Percentiles rank a stretch among this genome's conserved stretches.
Conservation (phyloP, 139 green algal species). For the Volvox africanus region DNA sequence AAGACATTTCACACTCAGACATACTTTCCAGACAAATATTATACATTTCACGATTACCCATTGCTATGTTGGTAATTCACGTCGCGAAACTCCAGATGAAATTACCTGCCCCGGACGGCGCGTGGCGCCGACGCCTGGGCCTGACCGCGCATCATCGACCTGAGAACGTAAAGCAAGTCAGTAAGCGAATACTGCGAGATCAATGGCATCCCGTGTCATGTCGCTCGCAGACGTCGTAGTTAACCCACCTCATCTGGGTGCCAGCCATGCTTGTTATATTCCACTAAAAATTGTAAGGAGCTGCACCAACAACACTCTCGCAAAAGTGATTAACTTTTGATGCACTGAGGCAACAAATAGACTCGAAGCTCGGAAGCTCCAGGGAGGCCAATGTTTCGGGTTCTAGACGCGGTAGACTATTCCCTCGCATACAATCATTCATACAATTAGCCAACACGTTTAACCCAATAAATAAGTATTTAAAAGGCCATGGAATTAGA, state of each 20-base stretch:
- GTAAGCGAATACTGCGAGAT: no score
- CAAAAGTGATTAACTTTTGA: not conserved
- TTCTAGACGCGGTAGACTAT: not conserved
- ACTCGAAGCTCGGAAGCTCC: not conserved
- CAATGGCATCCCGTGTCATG: no score
- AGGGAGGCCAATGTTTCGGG: not conserved
- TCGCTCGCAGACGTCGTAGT: not conserved
- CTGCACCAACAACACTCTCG: not conserved
- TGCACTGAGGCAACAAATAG: not conserved
- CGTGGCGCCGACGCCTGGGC: slow-evolving; percentile 28
- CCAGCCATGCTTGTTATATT: slow-evolving; percentile 16
- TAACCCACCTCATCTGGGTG: slow-evolving; percentile 49
- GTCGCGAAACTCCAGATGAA: not conserved
- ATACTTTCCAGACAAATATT: not conserved
- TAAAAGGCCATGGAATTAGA: no score
- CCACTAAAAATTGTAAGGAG: not conserved
- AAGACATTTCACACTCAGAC: not conserved
- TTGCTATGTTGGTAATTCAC: no score
- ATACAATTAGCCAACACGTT: no score
- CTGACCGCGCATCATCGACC: slow-evolving; percentile 31
- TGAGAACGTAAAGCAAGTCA: not conserved
- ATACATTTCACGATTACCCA: not conserved
- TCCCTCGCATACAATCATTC: no score
- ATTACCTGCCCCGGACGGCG: slow-evolving; percentile 45
- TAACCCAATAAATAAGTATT: no score